A percentile compares a stretch with the other conserved stretches of the same genome.
Evolutionary conservation across 2,329 filamentous ascomycete species (phyloP).

Genomic region (Pestalotiopsis fici): DNA sequence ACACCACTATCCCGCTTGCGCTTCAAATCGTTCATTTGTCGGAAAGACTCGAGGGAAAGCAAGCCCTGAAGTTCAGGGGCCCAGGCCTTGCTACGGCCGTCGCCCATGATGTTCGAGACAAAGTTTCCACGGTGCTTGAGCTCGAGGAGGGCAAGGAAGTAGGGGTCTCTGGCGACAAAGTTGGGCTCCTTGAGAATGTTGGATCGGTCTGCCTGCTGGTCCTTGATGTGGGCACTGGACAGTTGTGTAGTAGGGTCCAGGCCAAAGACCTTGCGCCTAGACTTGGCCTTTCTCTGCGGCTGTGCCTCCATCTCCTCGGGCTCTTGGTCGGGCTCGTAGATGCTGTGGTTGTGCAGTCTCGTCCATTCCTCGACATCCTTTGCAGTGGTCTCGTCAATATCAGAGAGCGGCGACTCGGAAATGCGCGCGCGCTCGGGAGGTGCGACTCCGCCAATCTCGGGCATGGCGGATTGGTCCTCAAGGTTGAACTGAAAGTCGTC

Average conservation of each 20-base stretch:
- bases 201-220: conserved; percentile 81
- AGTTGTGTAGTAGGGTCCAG: conserved; percentile 83
- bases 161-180: conserved; percentile 85
- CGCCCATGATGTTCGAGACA: conserved; percentile 82
- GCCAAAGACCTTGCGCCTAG: conserved; percentile 79
- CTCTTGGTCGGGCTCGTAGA: conserved; percentile 64
- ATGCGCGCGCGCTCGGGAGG: conserved; percentile 60
- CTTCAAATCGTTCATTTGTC: conserved; percentile 79
- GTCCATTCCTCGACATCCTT: conserved; percentile 62
- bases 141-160: conserved; percentile 83
- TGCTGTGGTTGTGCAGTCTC: conserved; percentile 53
- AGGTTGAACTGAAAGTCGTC: conserved; percentile 67
- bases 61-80: conserved; percentile 92
- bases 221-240: conserved; percentile 75
- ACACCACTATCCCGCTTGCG: conserved; percentile 90
- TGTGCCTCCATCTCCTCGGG: conserved; percentile 63
- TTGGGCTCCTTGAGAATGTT: conserved; percentile 82
- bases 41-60: conserved; percentile 81
- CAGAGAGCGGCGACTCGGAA: conserved; percentile 70
- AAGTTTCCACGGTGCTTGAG: conserved; percentile 92
- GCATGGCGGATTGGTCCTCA: conserved; percentile 59
- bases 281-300: conserved; percentile 70
- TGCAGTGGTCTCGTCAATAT: conserved; percentile 65
- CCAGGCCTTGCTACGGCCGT: conserved; percentile 77
- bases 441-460: conserved; percentile 46